Evolutionary conservation across 192 early-diverging fungal species (phyloP), one percentile per base, ranked within the genome.

Genomic region (Gryganskiella cystojenkinii): DNA sequence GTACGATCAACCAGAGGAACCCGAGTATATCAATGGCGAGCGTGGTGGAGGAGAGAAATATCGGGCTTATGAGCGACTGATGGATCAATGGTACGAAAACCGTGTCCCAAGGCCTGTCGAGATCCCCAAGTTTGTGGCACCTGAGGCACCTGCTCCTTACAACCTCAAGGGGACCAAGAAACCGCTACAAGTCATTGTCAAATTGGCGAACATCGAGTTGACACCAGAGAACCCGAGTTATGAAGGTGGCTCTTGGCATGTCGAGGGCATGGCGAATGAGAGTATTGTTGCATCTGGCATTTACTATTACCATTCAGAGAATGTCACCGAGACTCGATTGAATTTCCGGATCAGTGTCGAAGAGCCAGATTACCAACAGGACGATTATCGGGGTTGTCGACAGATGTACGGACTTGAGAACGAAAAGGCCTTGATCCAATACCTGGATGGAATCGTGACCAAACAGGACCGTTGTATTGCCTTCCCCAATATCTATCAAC

Each of bases 401-500:
- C 46, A 44, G 3, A 82, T 71, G 47, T 88, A 82, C 27, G 88
- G 82, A 1, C 51, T 88, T 27, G 49, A 42, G 24, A 72, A 83
- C 42, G 57, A 66, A 1, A 58, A 45, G 5, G 22, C 63, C 7
- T 19, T 80, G 9, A 66, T 67, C 0, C 90, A 92, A 50, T 40
- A 58, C 14, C 67, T 79, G 71, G 90, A 73, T 6, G 63, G 70
- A 1, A 67, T 89, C 22, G 80, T 83, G 25, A 82, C 83, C 19
- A 57, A 59, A 40, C 67, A 85, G 56, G 89, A 88, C 14, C 89
- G 91, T 19, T 86, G 84, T 63, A 64, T 93, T 33, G 90, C 84
- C 27, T 95, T 93, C 67, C 90, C 92, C 8, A 95, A 95, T 76
- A 64, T 79, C 22, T 86, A 85, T 56, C 93, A 93, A 80, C 92